Base-by-base conservation (phyloP, 306 rosid species). In the Ziziphus jujuba region DNA sequence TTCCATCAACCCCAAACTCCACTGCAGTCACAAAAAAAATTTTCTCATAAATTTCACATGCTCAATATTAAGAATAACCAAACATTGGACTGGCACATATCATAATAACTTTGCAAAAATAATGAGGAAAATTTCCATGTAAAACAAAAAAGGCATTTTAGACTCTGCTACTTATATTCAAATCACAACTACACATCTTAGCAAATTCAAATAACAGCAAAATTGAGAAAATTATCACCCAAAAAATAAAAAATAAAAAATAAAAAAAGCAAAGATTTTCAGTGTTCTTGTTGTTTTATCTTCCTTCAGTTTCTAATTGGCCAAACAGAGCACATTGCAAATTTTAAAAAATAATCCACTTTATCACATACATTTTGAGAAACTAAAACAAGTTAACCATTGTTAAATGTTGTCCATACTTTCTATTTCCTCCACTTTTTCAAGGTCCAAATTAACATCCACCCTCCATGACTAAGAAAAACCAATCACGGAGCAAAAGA, bases 1-100 rank as follows among this genome's bases (percentile, higher is more conserved):
- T 77, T n/a, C 76, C 91, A 58, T 80, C 95, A 71, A 80, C 64
- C 69, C 73, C 84, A 80, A 85, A 80, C 72, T 95, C 99, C 95
- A 95, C 99, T 95, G 86, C 89, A 82, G 62, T 59, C 73, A 78
- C 54, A 83, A 61, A 59, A 72, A n/a, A 28, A 35, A 16, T 34
- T 31, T 38, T 69, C 13, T 22, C 33, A 35, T 77, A 57, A 62
- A 20, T 43, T 65, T 45, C 53, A 67, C 23, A 36, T 55, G 63
- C 65, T 35, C 23, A 47, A n/a, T 51, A 7, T n/a, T n/a, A 20
- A 16, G 17, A 50, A 50, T 74, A 78, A 38, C 54, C 60, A 67
- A 56, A 20, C 52, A 44, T 6, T 2, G 62, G 11, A 31, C 54
- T 60, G 23, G 7, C 23, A 49, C 16, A 36, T 22, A 48, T 21